Base-by-base conservation (phyloP, 306 rosid genomes). In the Aeschynomene evenia region DNA sequence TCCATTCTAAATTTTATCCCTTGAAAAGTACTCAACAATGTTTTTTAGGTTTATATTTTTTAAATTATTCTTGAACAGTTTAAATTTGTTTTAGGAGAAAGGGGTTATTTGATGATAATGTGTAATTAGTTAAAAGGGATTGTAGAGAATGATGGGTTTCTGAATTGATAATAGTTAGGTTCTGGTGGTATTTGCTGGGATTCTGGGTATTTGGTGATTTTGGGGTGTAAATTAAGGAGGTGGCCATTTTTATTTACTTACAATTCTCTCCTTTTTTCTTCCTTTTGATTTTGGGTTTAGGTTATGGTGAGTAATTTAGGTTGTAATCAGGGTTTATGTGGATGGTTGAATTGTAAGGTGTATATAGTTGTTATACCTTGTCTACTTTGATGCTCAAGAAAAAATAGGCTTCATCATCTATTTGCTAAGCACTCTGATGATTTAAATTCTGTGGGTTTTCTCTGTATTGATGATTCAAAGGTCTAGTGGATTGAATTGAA, bases 271-370 rank as follows among this genome's bases (percentile, higher is more conserved):
- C 0, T 29, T 15, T 4, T n/a, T 4, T 24, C 6, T 28, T 28
- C 31, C 6, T 28, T 28, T 28, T 28, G 5, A 0, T 28, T n/a
- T 13, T 53, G 0, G 22, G 36, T 45, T 18, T 29, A 14, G 36
- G 33, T 37, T 65, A 49, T 65, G 68, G 63, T 51, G 40, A 19
- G 7, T 54, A 16, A 33, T 68, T 13, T 45, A 56, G 21, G 56
- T 15, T 80, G 54, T 74, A 74, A 63, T 63, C 68, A 74, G 59
- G 67, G 63, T 54, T 67, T 59, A 73, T 75, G 75, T 42, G 28
- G 43, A 23, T 61, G 29, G 28, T 53, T 67, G 66, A 7, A 49
- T 13, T 43, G 6, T 11, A 40, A 40, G 59, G 67, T 70, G 84
- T 80, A 71, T 71, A 70, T 71, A 71, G 22, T 49, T 55, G 60